Evolutionary conservation across 2,329 filamentous ascomycete genomes (phyloP).

Genomic region (Geosmithia morbida): DNA sequence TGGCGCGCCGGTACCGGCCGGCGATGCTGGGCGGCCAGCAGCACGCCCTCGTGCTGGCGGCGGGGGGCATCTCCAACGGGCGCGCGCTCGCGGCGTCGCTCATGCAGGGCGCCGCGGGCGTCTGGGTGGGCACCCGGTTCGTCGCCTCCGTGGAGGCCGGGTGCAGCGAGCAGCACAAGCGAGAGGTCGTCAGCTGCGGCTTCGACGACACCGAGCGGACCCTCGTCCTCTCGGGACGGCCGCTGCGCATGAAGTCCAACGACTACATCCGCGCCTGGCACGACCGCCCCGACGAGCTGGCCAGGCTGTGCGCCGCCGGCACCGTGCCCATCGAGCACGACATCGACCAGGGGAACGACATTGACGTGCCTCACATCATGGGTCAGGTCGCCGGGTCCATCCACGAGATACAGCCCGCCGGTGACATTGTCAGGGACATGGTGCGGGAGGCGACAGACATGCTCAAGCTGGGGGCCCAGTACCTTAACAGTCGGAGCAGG

Average conservation of each 20-base stretch:
- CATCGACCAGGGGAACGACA: conserved; percentile 65
- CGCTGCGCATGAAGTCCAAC: conserved; percentile 67
- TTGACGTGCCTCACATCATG: conserved; percentile 85
- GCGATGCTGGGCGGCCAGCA: conserved; percentile 48
- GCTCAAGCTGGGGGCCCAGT: conserved; percentile 46
- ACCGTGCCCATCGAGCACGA: conserved; percentile 74
- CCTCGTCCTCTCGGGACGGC: conserved; percentile 68
- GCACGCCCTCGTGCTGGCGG: conserved; percentile 70
- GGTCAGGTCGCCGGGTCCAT: conserved; percentile 81
- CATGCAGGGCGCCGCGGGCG: conserved; percentile 77
- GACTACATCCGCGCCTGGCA: conserved; percentile 79
- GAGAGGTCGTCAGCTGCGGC: conserved; percentile 63
- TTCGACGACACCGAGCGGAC: conserved; percentile 74
- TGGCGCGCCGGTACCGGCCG: conserved; percentile 58
- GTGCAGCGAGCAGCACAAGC: conserved; percentile 70
- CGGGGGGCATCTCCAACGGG: conserved; percentile 77
- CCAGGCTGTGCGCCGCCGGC: conserved; percentile 59
- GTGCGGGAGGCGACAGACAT: conserved; percentile 59
- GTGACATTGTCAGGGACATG: conserved; percentile 82
- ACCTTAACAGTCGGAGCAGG: conserved; percentile 28
- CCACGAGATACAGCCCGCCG: conserved; percentile 62
- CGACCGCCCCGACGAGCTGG: conserved; percentile 56
- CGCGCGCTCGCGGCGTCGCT: conserved; percentile 65
- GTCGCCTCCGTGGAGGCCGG: conserved; percentile 72
- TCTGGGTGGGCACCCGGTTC: conserved; percentile 92